Evolutionary conservation across 192 early-diverging fungal genomes (phyloP).

Genomic region (Coemansia sp.): DNA sequence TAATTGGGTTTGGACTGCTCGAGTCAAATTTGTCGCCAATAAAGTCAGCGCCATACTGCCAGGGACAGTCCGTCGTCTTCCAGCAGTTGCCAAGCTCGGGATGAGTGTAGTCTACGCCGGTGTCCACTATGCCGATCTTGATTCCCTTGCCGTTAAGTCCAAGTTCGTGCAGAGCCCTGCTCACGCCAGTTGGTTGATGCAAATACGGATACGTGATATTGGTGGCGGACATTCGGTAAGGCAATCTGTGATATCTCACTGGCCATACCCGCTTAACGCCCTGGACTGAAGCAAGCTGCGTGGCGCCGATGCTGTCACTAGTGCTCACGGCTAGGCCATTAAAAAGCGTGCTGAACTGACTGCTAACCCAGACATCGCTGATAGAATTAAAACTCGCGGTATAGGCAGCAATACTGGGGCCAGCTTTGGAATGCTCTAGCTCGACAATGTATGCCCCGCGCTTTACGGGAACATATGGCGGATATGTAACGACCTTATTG

Average conservation of each 20-base stretch:
- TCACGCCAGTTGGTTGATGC: conserved; percentile 60
- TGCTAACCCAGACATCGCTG: conserved; percentile 11
- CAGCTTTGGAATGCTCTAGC: conserved; percentile 16
- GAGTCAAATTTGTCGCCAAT: conserved; percentile 60
- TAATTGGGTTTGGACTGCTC: conserved; percentile 26
- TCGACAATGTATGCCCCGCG: conserved; percentile 36
- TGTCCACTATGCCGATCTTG: conserved; percentile 70
- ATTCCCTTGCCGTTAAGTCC: conserved; percentile 65
- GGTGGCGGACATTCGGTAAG: not conserved
- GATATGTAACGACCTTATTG: conserved; percentile 18
- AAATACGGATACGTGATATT: conserved; percentile 14
- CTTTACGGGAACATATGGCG: conserved; percentile 14
- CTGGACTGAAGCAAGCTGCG: conserved; percentile 24
- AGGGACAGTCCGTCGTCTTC: conserved; percentile 59
- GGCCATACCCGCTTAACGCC: conserved; percentile 40
- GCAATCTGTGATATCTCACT: conserved; percentile 16
- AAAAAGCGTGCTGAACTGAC: conserved; percentile 20
- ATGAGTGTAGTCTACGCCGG: conserved; percentile 69
- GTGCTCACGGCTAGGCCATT: conserved; percentile 26
- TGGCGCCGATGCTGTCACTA: not conserved
- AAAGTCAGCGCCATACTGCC: conserved; percentile 67
- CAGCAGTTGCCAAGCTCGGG: conserved; percentile 70
- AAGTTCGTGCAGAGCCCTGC: conserved; percentile 48
- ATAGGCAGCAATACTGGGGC: conserved; percentile 6
- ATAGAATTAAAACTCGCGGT: conserved; percentile 15